Conservation (phyloP, 306 rosid species). For the Echinosophora koreensis region DNA sequence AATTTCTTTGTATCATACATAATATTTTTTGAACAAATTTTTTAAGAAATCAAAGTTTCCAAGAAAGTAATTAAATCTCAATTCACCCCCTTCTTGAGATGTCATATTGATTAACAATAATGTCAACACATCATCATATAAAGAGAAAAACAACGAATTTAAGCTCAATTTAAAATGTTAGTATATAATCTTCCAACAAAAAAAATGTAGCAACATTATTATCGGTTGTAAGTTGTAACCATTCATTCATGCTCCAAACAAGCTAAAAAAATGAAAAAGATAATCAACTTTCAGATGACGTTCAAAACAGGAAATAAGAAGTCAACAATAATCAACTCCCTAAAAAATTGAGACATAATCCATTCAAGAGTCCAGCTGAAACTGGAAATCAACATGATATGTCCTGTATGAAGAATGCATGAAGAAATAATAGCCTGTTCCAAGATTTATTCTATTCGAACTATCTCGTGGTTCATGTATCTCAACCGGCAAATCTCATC, state of each 20-base stretch:
- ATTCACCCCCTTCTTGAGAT: too few species aligned
- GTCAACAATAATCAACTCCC: neutral
- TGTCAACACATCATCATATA: too few species aligned
- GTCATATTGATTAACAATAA: too few species aligned
- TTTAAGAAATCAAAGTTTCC: too few species aligned
- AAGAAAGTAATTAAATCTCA: too few species aligned
- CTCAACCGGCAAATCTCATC: slow-evolving; percentile 88
- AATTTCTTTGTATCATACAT: too few species aligned
- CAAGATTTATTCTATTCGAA: slow-evolving; percentile 73
- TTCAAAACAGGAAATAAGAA: neutral
- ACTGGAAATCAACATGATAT: slow-evolving; percentile 21
- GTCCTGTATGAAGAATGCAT: neutral
- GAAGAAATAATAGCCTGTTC: neutral
- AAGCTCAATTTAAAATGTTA: neutral
- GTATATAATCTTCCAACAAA: neutral
- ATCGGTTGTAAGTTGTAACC: too few species aligned
- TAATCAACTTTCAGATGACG: neutral
- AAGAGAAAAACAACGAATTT: neutral
- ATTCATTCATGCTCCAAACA: neutral
- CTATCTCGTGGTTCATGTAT: slow-evolving; percentile 63
- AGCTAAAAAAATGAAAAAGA: neutral
- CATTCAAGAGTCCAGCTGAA: slow-evolving; percentile 14
- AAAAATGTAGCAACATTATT: neutral
- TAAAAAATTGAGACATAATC: neutral
- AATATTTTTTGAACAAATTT: too few species aligned